These are phyloP conservation scores for Fusarium buharicum DNA, from an alignment of 2,329 filamentous ascomycete species.

Conservation along the genomic window DNA sequence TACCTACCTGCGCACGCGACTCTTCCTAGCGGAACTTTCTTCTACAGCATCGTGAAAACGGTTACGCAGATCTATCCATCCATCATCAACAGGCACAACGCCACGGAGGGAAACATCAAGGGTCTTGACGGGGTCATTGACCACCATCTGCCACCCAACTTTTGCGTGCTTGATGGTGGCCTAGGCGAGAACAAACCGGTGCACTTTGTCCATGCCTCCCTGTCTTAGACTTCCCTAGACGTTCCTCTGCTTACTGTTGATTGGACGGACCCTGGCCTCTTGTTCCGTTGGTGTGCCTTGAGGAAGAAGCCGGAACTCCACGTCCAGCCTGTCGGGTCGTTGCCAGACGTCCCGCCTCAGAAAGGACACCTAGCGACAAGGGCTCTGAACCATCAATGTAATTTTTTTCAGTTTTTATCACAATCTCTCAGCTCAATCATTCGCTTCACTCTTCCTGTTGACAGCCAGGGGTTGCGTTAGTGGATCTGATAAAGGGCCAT, in stretches of 20 bases:
- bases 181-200: conserved; percentile 51
- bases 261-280: conserved; percentile 26
- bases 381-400: conserved; percentile 27
- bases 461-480: conserved; percentile 4
- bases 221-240: conserved; percentile 32
- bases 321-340: conserved; percentile 48
- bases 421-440: conserved; percentile 1
- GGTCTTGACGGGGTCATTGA: conserved; percentile 31
- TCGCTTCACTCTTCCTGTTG: conserved; percentile 10
- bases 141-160: conserved; percentile 32
- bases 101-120: conserved; percentile 10
- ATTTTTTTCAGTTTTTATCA: conserved; percentile 28
- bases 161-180: conserved; percentile 36
- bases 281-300: conserved; percentile 32
- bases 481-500: conserved; percentile 20
- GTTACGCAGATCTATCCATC: conserved; percentile 22
- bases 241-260: conserved; percentile 15
- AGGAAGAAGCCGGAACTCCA: conserved; percentile 50
- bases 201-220: conserved; percentile 29
- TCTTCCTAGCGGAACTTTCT: conserved; percentile 19
- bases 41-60: conserved; percentile 5
- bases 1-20: conserved; percentile 34
- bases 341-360: conserved; percentile 40
- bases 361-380: conserved; percentile 23
- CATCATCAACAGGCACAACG: conserved; percentile 15